Evolutionary conservation across 768 basidiomycete species (phyloP).

Genomic region (Dacryopinax primogenitus): DNA sequence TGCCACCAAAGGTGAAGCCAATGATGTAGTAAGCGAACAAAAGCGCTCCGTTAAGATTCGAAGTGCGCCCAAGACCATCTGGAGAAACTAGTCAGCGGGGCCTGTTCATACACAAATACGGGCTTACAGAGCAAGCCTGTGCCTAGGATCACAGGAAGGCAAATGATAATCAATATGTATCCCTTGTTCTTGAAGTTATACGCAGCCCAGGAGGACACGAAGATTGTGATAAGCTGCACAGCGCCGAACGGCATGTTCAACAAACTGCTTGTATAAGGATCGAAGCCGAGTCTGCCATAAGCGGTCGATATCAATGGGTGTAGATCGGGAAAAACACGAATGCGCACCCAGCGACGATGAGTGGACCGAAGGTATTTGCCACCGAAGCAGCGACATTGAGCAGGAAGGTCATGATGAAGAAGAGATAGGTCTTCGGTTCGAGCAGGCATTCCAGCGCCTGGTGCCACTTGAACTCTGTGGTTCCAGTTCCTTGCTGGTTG

Average conservation of each 20-base stretch:
- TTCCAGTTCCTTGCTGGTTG: conserved; percentile 14
- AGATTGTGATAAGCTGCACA: conserved; percentile 22
- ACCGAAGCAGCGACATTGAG: conserved; percentile 19
- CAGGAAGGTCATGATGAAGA: conserved; percentile 12
- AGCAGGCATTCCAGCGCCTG: conserved; percentile 18
- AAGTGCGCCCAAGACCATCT: neutral
- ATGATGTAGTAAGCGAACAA: conserved; percentile 26
- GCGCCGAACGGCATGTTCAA: conserved; percentile 18
- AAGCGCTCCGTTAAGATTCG: conserved; percentile 16
- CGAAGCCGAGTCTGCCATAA: neutral
- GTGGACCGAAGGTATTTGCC: neutral
- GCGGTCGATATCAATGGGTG: too few relatives aligned
- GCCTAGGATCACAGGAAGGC: conserved; percentile 14
- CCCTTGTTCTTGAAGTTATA: conserved; percentile 21
- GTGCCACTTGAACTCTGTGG: conserved; percentile 13
- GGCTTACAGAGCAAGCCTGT: conserved; percentile 19
- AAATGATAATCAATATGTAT: conserved; percentile 18
- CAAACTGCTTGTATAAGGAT: neutral
- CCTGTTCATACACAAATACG: conserved; percentile 1
- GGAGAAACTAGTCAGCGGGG: neutral
- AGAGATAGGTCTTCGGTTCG: conserved; percentile 18
- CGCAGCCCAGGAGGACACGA: conserved; percentile 20
- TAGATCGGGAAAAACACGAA: too few relatives aligned
- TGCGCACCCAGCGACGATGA: neutral
- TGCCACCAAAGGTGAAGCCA: conserved; percentile 26